Conservation (phyloP, 2,329 filamentous ascomycete species). For the Ceratocystis cubensis region DNA sequence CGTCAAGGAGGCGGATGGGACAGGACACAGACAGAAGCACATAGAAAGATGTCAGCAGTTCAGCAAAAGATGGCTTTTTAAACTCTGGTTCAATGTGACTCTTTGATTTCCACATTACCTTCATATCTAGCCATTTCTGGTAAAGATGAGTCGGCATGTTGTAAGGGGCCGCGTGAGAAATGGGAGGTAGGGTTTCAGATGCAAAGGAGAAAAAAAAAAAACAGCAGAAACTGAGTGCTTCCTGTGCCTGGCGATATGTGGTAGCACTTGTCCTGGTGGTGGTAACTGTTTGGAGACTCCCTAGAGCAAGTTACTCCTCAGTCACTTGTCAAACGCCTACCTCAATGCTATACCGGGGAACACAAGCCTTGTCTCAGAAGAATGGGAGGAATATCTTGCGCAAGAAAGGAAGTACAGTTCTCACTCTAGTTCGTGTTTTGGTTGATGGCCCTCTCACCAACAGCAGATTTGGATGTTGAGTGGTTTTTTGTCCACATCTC, state of each 20-base stretch:
- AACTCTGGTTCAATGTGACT: slow-evolving; percentile 4
- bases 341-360: not conserved
- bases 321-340: not conserved
- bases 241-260: not conserved
- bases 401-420: not conserved
- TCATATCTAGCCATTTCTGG: not conserved
- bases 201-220: not conserved
- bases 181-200: not conserved
- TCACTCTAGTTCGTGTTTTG: not conserved
- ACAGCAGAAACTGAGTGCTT: not conserved
- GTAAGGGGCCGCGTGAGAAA: not conserved
- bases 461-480: not conserved
- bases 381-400: not conserved
- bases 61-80: not conserved
- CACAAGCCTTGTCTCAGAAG: not conserved
- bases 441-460: not conserved
- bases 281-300: too few species aligned
- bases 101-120: not conserved
- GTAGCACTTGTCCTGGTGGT: not conserved
- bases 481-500: not conserved
- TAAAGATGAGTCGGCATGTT: not conserved
- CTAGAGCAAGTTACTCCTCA: too few species aligned
- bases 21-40: not conserved
- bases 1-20: not conserved
- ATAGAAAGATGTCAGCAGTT: not conserved